phyloP scores from a whole-genome alignment of 2,329 filamentous ascomycete species.

The Aspergillus pseudoterreus region DNA sequence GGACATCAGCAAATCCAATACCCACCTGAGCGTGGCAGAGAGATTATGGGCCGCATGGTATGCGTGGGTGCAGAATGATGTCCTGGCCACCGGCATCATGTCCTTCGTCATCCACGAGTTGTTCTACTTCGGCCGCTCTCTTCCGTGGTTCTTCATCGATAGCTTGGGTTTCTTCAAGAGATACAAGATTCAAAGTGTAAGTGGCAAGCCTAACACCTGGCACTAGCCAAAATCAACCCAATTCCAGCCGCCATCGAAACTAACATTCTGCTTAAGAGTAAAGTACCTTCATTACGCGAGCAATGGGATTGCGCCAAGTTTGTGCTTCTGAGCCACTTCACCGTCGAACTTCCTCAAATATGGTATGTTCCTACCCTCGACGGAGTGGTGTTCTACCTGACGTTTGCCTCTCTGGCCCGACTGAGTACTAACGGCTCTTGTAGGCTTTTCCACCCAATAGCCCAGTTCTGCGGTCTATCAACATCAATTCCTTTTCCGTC shows the following conservation, averaged over 20 bases:
- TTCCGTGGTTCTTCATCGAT: conserved; percentile 94
- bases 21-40: conserved; percentile 81
- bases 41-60: conserved; percentile 96
- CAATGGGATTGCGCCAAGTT: conserved; percentile 92
- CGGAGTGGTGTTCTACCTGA: too few relatives aligned
- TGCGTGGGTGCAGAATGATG: conserved; percentile 96
- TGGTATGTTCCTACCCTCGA: conserved; percentile 52
- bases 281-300: conserved; percentile 87
- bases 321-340: conserved; percentile 93
- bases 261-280: conserved; percentile 52
- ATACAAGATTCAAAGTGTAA: conserved; percentile 89
- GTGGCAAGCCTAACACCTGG: too few relatives aligned
- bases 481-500: conserved; percentile 88
- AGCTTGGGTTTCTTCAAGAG: conserved; percentile 79
- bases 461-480: conserved; percentile 83
- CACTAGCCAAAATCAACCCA: too few relatives aligned
- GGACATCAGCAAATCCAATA: conserved; percentile 76
- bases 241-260: too few relatives aligned
- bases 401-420: too few relatives aligned
- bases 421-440: conserved; percentile 9
- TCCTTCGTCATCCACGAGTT: conserved; percentile 93
- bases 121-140: conserved; percentile 86
- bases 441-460: conserved; percentile 90
- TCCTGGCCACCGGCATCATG: conserved; percentile 94
- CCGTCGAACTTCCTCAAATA: conserved; percentile 96